Evolutionary conservation across 1,139 yeast species (phyloP).

Genomic region (Yamadazyma dushanensis): DNA sequence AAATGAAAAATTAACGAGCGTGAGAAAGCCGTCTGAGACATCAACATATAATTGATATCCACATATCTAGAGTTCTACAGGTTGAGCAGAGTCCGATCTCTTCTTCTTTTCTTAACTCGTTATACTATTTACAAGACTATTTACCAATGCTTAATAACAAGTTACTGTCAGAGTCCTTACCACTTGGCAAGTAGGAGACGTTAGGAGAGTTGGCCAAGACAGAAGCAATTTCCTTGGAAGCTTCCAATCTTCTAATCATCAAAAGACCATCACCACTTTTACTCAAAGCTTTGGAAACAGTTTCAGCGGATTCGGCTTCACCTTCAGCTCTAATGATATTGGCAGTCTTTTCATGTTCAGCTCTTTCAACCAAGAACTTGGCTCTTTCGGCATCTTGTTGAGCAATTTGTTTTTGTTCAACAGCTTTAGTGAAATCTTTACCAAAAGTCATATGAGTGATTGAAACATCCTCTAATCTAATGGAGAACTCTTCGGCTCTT

Average conservation of each 20-base stretch:
- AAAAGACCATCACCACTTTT: constrained; percentile 97
- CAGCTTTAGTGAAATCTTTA: constrained; percentile 95
- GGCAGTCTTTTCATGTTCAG: constrained; percentile 97
- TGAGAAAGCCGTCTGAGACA: too few relatives aligned
- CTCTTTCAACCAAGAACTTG: constrained; percentile 88
- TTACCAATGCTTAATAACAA: constrained; percentile 43
- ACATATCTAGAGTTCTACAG: too few relatives aligned
- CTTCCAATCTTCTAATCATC: constrained; percentile 93
- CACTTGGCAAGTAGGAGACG: constrained; percentile 85
- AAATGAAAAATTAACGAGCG: not conserved
- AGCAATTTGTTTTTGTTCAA: constrained; percentile 98
- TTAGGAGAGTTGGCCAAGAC: constrained; percentile 83
- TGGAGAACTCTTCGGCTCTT: constrained; percentile 87
- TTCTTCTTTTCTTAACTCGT: too few relatives aligned
- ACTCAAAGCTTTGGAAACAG: constrained; percentile 87
- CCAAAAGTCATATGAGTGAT: constrained; percentile 99
- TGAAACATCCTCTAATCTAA: constrained; percentile 92
- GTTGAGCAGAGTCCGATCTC: too few relatives aligned
- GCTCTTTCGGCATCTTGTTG: constrained; percentile 99
- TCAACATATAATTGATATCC: too few relatives aligned
- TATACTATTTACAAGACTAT: constrained; percentile 7
- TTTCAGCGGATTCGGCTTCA: constrained; percentile 98
- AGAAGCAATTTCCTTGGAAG: constrained; percentile 91
- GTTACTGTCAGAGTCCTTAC: constrained; percentile 31
- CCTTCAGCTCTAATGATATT: constrained; percentile 97